Conservation (phyloP, 106 monocot genomes). For the Acanthochlamys bracteata region DNA sequence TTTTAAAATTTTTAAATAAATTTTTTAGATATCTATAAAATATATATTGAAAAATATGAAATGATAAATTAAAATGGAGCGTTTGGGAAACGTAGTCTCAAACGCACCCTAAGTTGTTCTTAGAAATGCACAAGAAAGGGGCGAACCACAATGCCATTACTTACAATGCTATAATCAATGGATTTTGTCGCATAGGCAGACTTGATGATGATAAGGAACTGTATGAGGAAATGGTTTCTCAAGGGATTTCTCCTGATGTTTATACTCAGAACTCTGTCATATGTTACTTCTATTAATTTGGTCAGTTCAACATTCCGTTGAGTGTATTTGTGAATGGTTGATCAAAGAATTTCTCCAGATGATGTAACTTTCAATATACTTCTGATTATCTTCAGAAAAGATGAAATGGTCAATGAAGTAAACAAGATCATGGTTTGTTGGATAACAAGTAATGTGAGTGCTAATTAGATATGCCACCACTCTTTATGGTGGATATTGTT, state of each 20-base stretch:
- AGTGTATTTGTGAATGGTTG: background rate
- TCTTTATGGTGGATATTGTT: background rate
- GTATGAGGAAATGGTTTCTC: background rate
- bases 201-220: background rate
- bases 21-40: too few relatives aligned
- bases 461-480: background rate
- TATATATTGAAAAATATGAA: too few relatives aligned
- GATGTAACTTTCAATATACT: background rate
- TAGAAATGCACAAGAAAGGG: background rate
- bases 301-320: background rate
- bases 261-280: background rate
- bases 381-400: background rate
- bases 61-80: too few relatives aligned
- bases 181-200: background rate
- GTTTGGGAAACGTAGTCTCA: too few relatives aligned
- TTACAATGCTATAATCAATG: background rate
- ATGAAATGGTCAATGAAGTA: background rate
- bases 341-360: background rate
- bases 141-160: background rate
- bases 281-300: background rate
- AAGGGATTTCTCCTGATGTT: background rate
- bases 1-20: too few relatives aligned
- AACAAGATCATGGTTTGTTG: background rate
- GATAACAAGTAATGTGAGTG: background rate
- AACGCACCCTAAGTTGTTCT: background rate